Evolutionary conservation across 129 eudicot species (phyloP).

Genomic region (Gnaphalium uliginosum): DNA sequence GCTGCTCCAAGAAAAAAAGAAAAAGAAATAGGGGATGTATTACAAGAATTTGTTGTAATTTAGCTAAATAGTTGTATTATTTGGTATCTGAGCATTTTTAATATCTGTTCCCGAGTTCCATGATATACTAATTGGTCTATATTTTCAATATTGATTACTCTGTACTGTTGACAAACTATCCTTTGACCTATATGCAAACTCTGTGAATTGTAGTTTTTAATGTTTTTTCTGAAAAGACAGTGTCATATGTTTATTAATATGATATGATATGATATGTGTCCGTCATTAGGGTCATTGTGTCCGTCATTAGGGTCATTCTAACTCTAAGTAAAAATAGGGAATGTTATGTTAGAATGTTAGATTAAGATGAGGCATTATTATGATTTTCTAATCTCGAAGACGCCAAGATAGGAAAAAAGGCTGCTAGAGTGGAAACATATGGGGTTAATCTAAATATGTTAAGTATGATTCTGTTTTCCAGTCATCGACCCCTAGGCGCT

Average conservation of each 20-base stretch:
- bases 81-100: conserved; percentile 4
- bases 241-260: background rate
- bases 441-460: background rate
- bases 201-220: background rate
- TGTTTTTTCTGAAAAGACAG: background rate
- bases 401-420: background rate
- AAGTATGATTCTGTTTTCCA: background rate
- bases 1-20: background rate
- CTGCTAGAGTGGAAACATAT: background rate
- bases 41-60: background rate
- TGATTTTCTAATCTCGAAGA: background rate
- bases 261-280: background rate
- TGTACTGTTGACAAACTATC: background rate
- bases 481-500: too few relatives aligned
- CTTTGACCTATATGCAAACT: background rate
- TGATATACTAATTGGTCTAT: background rate
- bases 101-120: background rate
- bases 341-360: background rate
- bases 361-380: background rate
- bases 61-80: background rate
- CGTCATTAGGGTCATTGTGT: background rate
- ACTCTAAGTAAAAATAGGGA: too few relatives aligned
- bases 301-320: background rate
- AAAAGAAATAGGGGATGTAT: background rate
- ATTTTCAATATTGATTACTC: background rate